Percentiles rank a stretch among this genome's conserved stretches.
phyloP scores from a whole-genome alignment of 2,329 filamentous ascomycete genomes.

The Curvularia hawaiiensis region DNA sequence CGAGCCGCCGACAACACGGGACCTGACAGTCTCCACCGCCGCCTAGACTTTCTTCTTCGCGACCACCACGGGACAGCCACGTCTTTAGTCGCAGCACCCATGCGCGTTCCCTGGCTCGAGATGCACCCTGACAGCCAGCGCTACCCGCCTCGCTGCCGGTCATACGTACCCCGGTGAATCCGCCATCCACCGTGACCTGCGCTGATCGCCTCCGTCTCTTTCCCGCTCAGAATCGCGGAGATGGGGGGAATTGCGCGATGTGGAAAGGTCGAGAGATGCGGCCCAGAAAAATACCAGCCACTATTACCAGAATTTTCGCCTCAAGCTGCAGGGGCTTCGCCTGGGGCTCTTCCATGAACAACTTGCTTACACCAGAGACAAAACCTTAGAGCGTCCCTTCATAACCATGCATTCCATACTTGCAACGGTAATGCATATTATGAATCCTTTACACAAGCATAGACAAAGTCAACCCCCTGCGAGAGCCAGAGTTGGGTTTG shows the following conservation, averaged over 20 bases:
- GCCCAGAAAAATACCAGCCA: constrained; percentile 17
- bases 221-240: constrained; percentile 30
- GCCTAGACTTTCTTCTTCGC: constrained; percentile 26
- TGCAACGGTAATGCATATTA: constrained; percentile 38
- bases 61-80: constrained; percentile 20
- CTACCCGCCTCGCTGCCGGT: constrained; percentile 39
- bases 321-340: constrained; percentile 12
- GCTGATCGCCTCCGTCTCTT: constrained; percentile 29
- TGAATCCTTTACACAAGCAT: constrained; percentile 32
- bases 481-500: constrained; percentile 24
- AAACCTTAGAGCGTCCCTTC: constrained; percentile 23
- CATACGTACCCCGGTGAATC: constrained; percentile 36
- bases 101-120: constrained; percentile 22
- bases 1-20: constrained; percentile 34
- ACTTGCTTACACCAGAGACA: constrained; percentile 30
- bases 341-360: constrained; percentile 31
- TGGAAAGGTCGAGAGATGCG: constrained; percentile 21
- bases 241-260: constrained; percentile 34
- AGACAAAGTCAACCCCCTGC: constrained; percentile 32
- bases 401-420: constrained; percentile 35
- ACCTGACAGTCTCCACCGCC: constrained; percentile 29
- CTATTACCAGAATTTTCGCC: constrained; percentile 25
- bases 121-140: constrained; percentile 26
- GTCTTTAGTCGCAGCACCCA: constrained; percentile 20
- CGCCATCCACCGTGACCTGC: constrained; percentile 31